Percentiles rank a stretch among this genome's conserved stretches.
phyloP scores from a whole-genome alignment of 148 eudicot genomes.

The Silene conica region DNA sequence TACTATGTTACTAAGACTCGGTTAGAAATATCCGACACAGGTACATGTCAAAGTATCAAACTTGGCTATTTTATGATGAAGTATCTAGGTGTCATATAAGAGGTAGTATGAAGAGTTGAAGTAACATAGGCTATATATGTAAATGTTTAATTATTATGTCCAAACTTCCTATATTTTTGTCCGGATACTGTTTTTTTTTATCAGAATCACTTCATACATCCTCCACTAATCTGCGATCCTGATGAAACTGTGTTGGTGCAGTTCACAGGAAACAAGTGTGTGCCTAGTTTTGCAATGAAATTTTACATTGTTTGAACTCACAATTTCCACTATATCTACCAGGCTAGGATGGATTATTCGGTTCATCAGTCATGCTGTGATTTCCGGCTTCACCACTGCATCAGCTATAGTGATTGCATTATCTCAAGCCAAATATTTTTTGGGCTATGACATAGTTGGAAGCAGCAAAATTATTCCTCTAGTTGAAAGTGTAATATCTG shows the following conservation, averaged over 20 bases:
- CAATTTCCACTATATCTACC: conserved; percentile 13
- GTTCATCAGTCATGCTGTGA: conserved; percentile 97
- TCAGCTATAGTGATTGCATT: conserved; percentile 92
- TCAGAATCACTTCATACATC: background rate
- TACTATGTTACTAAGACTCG: background rate
- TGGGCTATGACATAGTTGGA: conserved; percentile 73
- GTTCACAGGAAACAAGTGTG: background rate
- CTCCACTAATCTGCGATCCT: background rate
- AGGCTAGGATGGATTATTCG: conserved; percentile 99
- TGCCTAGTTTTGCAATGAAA: conserved; percentile 3
- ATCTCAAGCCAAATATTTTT: conserved; percentile 94
- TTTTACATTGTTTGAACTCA: conserved; percentile 7
- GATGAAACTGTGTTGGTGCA: background rate
- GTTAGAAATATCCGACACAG: background rate
- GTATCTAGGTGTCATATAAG: background rate
- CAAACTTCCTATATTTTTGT: background rate
- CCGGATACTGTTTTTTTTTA: background rate
- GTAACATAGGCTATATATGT: background rate
- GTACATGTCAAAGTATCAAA: background rate
- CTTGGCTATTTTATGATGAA: conserved; percentile 1
- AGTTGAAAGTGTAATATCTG: conserved; percentile 70
- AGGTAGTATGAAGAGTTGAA: background rate
- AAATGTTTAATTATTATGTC: background rate
- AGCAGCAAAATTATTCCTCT: conserved; percentile 91
- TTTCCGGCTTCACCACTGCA: conserved; percentile 98